Evolutionary conservation across 192 early-diverging fungal genomes (phyloP).

Genomic region (Coemansia asiatica): DNA sequence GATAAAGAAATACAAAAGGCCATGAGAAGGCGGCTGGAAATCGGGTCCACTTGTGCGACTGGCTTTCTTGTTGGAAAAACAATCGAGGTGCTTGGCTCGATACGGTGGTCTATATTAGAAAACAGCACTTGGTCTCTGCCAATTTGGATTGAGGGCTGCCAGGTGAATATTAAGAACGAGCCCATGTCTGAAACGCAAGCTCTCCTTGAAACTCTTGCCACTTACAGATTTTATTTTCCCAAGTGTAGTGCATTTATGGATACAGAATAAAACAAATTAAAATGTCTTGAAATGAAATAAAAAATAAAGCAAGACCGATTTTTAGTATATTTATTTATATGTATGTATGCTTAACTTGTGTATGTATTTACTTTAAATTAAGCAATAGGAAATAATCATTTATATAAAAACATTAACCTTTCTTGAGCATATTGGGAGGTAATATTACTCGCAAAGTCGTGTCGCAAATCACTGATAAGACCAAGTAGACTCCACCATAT

Average conservation of each 20-base stretch:
- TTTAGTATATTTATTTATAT: too few relatives aligned
- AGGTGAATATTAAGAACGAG: not conserved
- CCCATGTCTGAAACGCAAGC: slow-evolving; percentile 7
- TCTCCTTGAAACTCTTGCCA: not conserved
- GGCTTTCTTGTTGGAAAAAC: slow-evolving; percentile 3
- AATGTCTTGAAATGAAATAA: too few relatives aligned
- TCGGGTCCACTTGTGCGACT: not conserved
- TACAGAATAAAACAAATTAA: too few relatives aligned
- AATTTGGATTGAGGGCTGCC: not conserved
- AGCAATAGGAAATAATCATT: too few relatives aligned
- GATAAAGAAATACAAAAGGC: not conserved
- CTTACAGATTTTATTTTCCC: slow-evolving; percentile 2
- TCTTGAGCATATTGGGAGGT: too few relatives aligned
- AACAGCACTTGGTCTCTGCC: not conserved
- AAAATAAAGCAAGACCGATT: too few relatives aligned
- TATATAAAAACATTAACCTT: too few relatives aligned
- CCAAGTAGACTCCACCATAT: not conserved
- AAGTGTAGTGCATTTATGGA: not conserved
- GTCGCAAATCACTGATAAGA: too few relatives aligned
- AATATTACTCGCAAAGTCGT: too few relatives aligned
- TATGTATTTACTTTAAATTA: too few relatives aligned
- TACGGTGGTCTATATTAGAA: not conserved
- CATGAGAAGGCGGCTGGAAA: not conserved
- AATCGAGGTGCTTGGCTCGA: not conserved
- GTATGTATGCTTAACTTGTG: too few relatives aligned